Base-by-base conservation (phyloP, 257 asterid genomes). In the Orobanche coerulescens region DNA sequence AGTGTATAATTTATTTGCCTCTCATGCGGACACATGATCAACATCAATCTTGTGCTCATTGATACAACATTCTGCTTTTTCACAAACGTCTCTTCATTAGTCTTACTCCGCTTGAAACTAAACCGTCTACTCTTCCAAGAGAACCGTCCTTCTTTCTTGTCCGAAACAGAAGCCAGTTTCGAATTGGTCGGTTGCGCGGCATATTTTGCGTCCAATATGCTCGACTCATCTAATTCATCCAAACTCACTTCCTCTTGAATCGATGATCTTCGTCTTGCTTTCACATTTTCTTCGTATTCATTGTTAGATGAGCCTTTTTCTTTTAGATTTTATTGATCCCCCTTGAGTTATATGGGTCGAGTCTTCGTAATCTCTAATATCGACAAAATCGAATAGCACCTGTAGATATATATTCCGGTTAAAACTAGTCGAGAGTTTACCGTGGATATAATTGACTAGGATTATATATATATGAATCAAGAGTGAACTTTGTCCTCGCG, bases 91-190 rank as follows among this genome's bases (percentile, higher is more conserved):
- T 68, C 84, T 49, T 60, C 79, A 77, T 73, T 81, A 20, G 75
- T 63, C 53, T 63, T 66, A 0, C 75, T 68, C 22, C 79, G 76
- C 58, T 72, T 81, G 25, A 84, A 66, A 68, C 90, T 81, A 66
- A 85, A 76, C 19, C 80, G 69, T 40, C 73, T 70, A 20, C 73
- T 79, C 68, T 76, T 85, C 91, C 91, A 79, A 8, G 85, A 71
- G 53, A 87, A 82, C 71, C 86, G 76, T 5, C 82, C 78, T n/a
- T n/a, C n/a, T 61, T 77, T 87, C 74, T 77, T 82, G 66, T 62
- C 69, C 0, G 72, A 44, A 59, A 62, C 36, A 24, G 58, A 12
- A 1, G 57, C 0, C 28, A n/a, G 16, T 60, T 58, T 57, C 30
- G 48, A 61, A 26, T 57, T 56, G 19, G 46, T 66, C 4, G 49